phyloP scores from a whole-genome alignment of 148 eudicot genomes.

The Limonium bicolor region DNA sequence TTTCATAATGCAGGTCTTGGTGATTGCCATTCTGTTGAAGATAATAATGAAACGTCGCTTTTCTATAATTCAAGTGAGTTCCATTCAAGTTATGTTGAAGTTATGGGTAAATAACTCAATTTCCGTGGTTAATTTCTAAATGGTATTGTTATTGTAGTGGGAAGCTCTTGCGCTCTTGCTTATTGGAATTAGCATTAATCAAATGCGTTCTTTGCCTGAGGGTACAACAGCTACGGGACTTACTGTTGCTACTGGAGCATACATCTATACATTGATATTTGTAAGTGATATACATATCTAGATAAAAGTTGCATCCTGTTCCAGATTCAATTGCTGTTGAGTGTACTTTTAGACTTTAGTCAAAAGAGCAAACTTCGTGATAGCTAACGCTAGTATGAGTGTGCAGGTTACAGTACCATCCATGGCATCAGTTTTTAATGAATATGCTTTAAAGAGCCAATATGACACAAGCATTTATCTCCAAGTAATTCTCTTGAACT shows the following conservation, averaged over 20 bases:
- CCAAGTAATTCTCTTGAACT: conserved; percentile 40
- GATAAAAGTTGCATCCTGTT: too few species aligned
- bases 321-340: too few species aligned
- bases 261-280: conserved; percentile 70
- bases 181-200: conserved; percentile 86
- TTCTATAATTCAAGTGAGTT: conserved; percentile 87
- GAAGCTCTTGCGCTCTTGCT: conserved; percentile 99
- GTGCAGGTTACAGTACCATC: conserved; percentile 84
- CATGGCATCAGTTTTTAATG: conserved; percentile 82
- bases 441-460: conserved; percentile 93
- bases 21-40: conserved; percentile 80
- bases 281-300: conserved; percentile 55
- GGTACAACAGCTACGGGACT: conserved; percentile 56
- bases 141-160: conserved; percentile 59
- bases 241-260: conserved; percentile 73
- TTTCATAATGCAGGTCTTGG: conserved; percentile 94
- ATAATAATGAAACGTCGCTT: conserved; percentile 79
- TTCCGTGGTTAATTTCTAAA: neutral
- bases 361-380: too few species aligned
- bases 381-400: too few species aligned
- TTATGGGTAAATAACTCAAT: too few species aligned
- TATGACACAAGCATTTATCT: conserved; percentile 87
- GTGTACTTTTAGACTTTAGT: too few species aligned
- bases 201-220: conserved; percentile 69
- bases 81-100: too few species aligned